Conservation (phyloP, 192 early-diverging fungal genomes). For the Podila epigama region DNA sequence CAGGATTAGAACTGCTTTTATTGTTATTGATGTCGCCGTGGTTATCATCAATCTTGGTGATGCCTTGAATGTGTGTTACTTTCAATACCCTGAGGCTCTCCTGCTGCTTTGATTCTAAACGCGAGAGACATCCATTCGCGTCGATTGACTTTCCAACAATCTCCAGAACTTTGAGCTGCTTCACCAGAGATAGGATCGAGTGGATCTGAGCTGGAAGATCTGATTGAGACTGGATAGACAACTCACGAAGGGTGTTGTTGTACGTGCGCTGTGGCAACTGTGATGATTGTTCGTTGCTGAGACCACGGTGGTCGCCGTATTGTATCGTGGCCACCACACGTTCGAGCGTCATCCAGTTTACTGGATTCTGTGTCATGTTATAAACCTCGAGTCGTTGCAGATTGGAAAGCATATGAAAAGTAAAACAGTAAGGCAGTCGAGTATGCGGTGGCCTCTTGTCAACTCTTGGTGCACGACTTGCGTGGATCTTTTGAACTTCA, state of each 20-base stretch:
- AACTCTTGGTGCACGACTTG: too few relatives aligned
- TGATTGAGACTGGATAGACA: not conserved
- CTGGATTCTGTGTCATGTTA: not conserved
- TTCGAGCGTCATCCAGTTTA: not conserved
- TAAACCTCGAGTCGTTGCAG: slow-evolving; percentile 2
- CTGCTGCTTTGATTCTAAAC: not conserved
- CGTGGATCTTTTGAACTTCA: too few relatives aligned
- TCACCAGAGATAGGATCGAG: not conserved
- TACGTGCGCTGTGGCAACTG: not conserved
- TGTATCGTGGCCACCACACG: slow-evolving; percentile 2
- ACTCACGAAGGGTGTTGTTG: not conserved
- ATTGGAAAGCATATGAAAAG: not conserved
- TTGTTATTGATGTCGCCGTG: too few relatives aligned
- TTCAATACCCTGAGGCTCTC: not conserved
- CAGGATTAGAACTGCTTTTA: too few relatives aligned
- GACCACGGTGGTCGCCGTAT: too few relatives aligned
- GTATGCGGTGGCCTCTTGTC: not conserved
- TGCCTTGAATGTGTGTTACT: not conserved
- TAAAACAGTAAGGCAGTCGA: not conserved
- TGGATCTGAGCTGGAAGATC: not conserved
- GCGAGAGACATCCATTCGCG: not conserved
- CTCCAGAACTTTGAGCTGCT: not conserved
- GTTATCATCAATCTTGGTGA: too few relatives aligned
- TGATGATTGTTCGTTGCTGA: too few relatives aligned
- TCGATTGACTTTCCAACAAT: not conserved